A percentile compares a stretch with the other conserved stretches of the same genome.
phyloP scores from a whole-genome alignment of 1,284 basidiomycete genomes.

The Malassezia arunalokei region DNA sequence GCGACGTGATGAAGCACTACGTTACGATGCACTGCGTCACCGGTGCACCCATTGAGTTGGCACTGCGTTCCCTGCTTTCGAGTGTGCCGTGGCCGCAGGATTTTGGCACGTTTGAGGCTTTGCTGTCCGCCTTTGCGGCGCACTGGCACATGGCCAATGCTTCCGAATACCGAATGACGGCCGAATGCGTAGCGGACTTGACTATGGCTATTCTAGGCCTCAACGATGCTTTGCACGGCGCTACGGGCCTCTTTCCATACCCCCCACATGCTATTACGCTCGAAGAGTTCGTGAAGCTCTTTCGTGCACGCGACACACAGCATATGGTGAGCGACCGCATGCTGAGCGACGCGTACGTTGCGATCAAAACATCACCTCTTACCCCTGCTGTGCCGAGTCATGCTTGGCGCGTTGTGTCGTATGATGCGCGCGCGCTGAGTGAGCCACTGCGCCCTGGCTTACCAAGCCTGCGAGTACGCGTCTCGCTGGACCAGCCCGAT shows the following conservation, averaged over 20 bases:
- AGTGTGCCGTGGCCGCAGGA: slow-evolving; percentile 60
- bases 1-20: slow-evolving; percentile 65
- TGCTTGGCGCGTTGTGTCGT: slow-evolving; percentile 21
- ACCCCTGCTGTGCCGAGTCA: slow-evolving; percentile 20
- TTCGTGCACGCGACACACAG: slow-evolving; percentile 27
- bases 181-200: slow-evolving; percentile 51
- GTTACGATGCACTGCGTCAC: slow-evolving; percentile 73
- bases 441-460: slow-evolving; percentile 28
- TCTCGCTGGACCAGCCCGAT: slow-evolving; percentile 31
- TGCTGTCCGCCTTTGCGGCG: slow-evolving; percentile 61
- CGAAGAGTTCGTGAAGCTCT: slow-evolving; percentile 24
- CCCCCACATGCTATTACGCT: slow-evolving; percentile 18
- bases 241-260: slow-evolving; percentile 20
- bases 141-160: slow-evolving; percentile 79
- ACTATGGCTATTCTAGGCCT: slow-evolving; percentile 74
- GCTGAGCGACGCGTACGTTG: slow-evolving; percentile 31
- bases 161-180: slow-evolving; percentile 24
- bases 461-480: slow-evolving; percentile 27
- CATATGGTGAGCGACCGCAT: slow-evolving; percentile 32
- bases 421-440: slow-evolving; percentile 23
- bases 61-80: slow-evolving; percentile 73
- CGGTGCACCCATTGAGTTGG: slow-evolving; percentile 72
- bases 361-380: slow-evolving; percentile 27
- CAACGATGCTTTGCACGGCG: slow-evolving; percentile 51
- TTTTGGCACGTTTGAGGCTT: slow-evolving; percentile 58